Percentiles rank a stretch among this genome's conserved stretches.
phyloP scores from a whole-genome alignment of 1,139 yeast species.

The Candida anutae region DNA sequence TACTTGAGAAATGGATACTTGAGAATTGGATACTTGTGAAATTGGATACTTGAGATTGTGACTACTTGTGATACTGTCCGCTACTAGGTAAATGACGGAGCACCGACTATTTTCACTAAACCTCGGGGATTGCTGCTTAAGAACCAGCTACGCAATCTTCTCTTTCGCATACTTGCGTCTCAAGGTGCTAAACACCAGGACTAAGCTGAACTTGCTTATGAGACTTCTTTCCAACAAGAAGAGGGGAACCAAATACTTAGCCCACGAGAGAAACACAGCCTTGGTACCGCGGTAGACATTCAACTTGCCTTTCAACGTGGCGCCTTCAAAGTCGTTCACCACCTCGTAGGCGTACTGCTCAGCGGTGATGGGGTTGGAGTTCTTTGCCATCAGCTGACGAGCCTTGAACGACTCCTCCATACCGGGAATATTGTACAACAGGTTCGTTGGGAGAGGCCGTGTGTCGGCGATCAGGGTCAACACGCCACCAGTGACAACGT shows the following conservation, averaged over 20 bases:
- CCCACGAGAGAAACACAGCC: constrained; percentile 30
- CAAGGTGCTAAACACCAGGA: constrained; percentile 16
- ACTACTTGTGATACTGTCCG: too few species aligned
- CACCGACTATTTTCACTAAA: too few species aligned
- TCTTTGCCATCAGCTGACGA: constrained; percentile 55
- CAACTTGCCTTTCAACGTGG: constrained; percentile 25
- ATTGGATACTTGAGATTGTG: too few species aligned
- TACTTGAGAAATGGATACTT: too few species aligned
- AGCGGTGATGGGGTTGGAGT: constrained; percentile 53
- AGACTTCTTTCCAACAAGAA: constrained; percentile 39
- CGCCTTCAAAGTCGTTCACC: constrained; percentile 39
- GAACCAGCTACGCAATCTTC: constrained; percentile 1
- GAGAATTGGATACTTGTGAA: too few species aligned
- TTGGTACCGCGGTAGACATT: constrained; percentile 48
- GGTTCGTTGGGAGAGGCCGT: constrained; percentile 42
- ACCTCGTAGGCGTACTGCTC: constrained; percentile 49
- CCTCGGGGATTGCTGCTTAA: too few species aligned
- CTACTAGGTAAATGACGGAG: too few species aligned
- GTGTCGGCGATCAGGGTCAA: constrained; percentile 52
- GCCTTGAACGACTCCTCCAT: constrained; percentile 41
- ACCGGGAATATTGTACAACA: constrained; percentile 47
- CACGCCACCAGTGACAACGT: constrained; percentile 62
- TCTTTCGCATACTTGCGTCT: constrained; percentile 12
- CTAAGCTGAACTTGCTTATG: constrained; percentile 41
- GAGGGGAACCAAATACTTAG: constrained; percentile 51